These are phyloP conservation scores for Aegilops bicornis DNA, from an alignment of 176 grass and related monocot species.

Conservation along the genomic window DNA sequence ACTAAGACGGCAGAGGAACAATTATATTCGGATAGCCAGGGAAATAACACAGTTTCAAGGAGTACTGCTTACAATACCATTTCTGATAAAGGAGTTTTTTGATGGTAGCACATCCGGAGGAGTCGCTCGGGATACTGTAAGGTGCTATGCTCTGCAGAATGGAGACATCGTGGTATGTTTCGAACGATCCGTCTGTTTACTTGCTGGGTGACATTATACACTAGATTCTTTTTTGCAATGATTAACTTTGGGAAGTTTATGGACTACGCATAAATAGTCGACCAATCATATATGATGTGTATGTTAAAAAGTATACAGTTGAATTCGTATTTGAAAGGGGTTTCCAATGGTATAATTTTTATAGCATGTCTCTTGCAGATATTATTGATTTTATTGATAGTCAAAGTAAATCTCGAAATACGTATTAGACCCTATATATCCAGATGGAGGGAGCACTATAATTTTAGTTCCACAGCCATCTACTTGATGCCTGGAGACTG, in stretches of 20 bases:
- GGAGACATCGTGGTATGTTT: conserved; percentile 98
- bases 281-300: too few species aligned
- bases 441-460: neutral
- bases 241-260: neutral
- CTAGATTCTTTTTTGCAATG: conserved; percentile 1
- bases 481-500: too few species aligned
- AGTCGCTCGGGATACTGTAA: conserved; percentile 73
- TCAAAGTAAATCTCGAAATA: too few species aligned
- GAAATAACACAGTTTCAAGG: conserved; percentile 34
- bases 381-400: too few species aligned
- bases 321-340: too few species aligned
- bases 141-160: conserved; percentile 80
- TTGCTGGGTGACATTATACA: conserved; percentile 11
- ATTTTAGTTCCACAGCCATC: too few species aligned
- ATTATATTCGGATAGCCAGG: conserved; percentile 28
- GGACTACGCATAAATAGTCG: neutral
- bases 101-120: conserved; percentile 81
- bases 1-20: neutral
- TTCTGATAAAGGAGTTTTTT: conserved; percentile 82
- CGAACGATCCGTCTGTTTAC: conserved; percentile 9
- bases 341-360: too few species aligned
- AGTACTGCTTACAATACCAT: conserved; percentile 53
- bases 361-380: too few species aligned
- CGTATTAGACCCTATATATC: too few species aligned
- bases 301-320: too few species aligned